A percentile compares a stretch with the other conserved stretches of the same genome.
These are phyloP conservation scores for Rostrohypoxylon terebratum DNA, from an alignment of 495 filamentous ascomycete species.

Conservation along the genomic window DNA sequence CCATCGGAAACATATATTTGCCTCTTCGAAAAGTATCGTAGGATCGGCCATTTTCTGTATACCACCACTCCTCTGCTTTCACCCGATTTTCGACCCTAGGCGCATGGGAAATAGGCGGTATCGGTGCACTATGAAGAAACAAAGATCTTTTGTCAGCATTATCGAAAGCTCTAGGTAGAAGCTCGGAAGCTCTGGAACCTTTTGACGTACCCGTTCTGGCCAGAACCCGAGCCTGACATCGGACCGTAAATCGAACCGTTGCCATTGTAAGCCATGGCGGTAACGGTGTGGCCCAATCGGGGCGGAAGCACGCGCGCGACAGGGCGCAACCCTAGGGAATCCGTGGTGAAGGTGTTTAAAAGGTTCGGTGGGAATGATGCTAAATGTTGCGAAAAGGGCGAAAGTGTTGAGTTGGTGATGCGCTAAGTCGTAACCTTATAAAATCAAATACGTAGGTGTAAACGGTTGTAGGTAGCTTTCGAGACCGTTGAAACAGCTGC, in stretches of 20 bases:
- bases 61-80: constrained; percentile 52
- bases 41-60: constrained; percentile 66
- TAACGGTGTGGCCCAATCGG: constrained; percentile 35
- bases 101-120: constrained; percentile 32
- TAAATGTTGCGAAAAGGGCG: constrained; percentile 34
- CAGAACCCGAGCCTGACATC: constrained; percentile 10
- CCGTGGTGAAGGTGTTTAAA: constrained; percentile 1
- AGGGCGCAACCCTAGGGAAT: constrained; percentile 21
- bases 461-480: constrained; percentile 22
- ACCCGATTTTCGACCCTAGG: constrained; percentile 44
- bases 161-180: constrained; percentile 34
- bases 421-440: constrained; percentile 15
- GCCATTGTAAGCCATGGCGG: constrained; percentile 47
- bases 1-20: constrained; percentile 71
- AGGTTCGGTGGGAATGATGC: constrained; percentile 13
- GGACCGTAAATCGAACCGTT: constrained; percentile 42
- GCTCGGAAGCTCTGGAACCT: constrained; percentile 18
- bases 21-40: constrained; percentile 68
- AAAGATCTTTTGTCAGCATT: constrained; percentile 22
- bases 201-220: constrained; percentile 36
- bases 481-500: constrained; percentile 23
- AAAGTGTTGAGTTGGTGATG: constrained; percentile 27
- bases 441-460: constrained; percentile 7
- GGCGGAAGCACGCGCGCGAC: constrained; percentile 35
- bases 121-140: constrained; percentile 12